phyloP scores from a whole-genome alignment of 257 asterid species.

The Osmanthus fragrans region DNA sequence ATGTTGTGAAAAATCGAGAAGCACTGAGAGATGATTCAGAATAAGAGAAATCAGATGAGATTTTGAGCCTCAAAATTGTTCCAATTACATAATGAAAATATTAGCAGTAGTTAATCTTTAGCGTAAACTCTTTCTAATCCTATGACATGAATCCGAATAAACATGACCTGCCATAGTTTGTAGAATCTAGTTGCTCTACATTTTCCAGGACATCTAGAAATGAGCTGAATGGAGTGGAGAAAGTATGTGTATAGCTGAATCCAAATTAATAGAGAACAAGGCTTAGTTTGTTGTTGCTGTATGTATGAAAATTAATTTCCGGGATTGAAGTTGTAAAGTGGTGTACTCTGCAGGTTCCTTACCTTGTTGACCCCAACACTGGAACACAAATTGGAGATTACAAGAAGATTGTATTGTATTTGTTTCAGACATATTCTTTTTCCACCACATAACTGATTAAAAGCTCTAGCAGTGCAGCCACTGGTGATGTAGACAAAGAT shows the following conservation, averaged over 20 bases:
- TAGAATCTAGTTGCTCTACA: not conserved
- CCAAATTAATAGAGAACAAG: not conserved
- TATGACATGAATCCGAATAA: not conserved
- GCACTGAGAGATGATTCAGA: no score
- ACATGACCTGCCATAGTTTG: no score
- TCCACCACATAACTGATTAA: slow-evolving; percentile 18
- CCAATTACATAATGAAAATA: not conserved
- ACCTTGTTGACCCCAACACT: slow-evolving; percentile 69
- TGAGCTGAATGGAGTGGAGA: not conserved
- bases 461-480: slow-evolving; percentile 18
- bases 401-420: slow-evolving; percentile 56
- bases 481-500: not conserved
- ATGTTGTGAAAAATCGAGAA: no score
- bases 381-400: slow-evolving; percentile 51
- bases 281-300: not conserved
- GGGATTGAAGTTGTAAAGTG: not conserved
- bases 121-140: not conserved
- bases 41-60: no score
- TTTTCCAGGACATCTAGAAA: not conserved
- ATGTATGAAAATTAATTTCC: not conserved
- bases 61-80: no score
- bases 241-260: not conserved
- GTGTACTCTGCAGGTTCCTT: slow-evolving; percentile 60
- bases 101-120: not conserved
- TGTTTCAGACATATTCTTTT: slow-evolving; percentile 51